Conservation (phyloP, 1,139 yeast species). For the Blastobotrys raffinosifermentans region DNA sequence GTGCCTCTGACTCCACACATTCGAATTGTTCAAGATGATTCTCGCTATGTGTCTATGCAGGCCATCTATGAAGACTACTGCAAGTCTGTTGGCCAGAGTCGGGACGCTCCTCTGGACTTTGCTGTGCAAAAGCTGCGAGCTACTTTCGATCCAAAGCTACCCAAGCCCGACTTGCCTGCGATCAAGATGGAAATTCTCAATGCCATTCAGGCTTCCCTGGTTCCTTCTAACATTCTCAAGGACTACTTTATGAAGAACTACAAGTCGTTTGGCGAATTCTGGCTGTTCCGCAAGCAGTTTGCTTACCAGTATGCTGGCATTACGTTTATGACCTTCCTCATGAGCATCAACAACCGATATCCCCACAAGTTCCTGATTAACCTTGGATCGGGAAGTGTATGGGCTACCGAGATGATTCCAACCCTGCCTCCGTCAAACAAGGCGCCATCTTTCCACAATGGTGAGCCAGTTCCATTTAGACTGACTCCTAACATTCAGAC, state of each 20-base stretch:
- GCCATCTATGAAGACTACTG: constrained; percentile 87
- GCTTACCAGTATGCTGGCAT: constrained; percentile 95
- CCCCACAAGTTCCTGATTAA: constrained; percentile 90
- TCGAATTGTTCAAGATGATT: constrained; percentile 80
- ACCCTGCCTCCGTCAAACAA: constrained; percentile 46
- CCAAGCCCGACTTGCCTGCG: constrained; percentile 86
- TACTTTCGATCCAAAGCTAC: constrained; percentile 86
- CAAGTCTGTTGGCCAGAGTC: constrained; percentile 60
- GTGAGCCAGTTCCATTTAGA: constrained; percentile 96
- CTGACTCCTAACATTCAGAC: constrained; percentile 93
- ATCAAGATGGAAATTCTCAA: constrained; percentile 85
- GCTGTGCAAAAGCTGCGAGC: constrained; percentile 83
- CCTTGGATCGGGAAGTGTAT: constrained; percentile 76
- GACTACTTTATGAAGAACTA: constrained; percentile 53
- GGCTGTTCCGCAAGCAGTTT: constrained; percentile 95
- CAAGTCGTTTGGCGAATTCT: constrained; percentile 83
- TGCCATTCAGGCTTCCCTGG: constrained; percentile 80
- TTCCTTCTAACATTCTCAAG: constrained; percentile 79
- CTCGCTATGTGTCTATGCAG: constrained; percentile 73
- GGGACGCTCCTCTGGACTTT: constrained; percentile 87
- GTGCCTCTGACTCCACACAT: constrained; percentile 94
- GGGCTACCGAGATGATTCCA: constrained; percentile 96
- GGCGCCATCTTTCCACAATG: constrained; percentile 84
- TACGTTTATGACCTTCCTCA: constrained; percentile 86
- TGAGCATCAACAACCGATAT: constrained; percentile 89